Conservation (phyloP, 2,329 filamentous ascomycete species). For the Dactylellina cionopaga region DNA sequence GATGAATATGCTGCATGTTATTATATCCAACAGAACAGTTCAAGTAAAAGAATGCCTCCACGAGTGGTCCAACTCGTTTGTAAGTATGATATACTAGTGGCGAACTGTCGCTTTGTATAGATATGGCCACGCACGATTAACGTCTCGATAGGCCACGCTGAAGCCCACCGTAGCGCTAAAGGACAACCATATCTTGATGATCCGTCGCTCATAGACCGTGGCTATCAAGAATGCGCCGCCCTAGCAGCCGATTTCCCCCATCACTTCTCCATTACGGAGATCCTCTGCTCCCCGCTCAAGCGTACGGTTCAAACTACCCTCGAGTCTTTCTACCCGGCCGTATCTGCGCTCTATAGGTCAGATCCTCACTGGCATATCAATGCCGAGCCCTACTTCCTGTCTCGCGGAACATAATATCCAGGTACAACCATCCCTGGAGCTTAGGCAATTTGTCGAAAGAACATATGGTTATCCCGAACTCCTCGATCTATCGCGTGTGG, state of each 20-base stretch:
- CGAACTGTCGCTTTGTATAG: no score
- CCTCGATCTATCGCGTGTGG: conserved; percentile 25
- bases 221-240: conserved; percentile 53
- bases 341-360: conserved; percentile 47
- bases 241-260: conserved; percentile 51
- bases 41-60: conserved; percentile 25
- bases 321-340: conserved; percentile 55
- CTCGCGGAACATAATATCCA: not conserved
- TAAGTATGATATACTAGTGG: conserved; percentile 16
- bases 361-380: conserved; percentile 56
- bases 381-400: conserved; percentile 57
- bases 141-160: conserved; percentile 51
- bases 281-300: conserved; percentile 58
- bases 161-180: conserved; percentile 55
- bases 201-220: conserved; percentile 53
- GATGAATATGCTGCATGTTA: no score
- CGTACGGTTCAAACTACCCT: conserved; percentile 60
- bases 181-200: conserved; percentile 53
- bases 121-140: not conserved
- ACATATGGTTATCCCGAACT: no score
- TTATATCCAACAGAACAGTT: no score
- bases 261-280: conserved; percentile 53
- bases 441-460: no score
- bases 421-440: not conserved
- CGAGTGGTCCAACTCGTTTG: conserved; percentile 36